Evolutionary conservation across 768 basidiomycete species (phyloP).

Genomic region (Coprinopsis strossmayeri): DNA sequence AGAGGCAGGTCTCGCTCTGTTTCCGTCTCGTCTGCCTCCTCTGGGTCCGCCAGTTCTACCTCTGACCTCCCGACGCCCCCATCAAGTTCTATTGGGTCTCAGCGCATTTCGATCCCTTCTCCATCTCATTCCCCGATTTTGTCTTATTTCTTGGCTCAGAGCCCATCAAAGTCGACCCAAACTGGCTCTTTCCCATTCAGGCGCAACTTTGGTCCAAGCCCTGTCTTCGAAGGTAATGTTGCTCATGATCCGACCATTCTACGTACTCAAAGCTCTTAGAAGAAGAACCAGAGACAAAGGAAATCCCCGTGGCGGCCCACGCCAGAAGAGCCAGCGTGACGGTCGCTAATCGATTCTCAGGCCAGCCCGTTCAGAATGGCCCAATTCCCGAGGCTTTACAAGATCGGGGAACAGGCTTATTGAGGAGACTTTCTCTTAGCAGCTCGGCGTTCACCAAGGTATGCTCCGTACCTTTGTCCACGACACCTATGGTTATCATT

Average conservation of each 20-base stretch:
- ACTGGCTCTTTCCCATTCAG: constrained; percentile 55
- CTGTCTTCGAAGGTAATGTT: constrained; percentile 56
- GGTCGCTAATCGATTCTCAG: constrained; percentile 46
- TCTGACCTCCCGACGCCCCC: constrained; percentile 47
- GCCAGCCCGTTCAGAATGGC: constrained; percentile 28
- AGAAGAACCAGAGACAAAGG: constrained; percentile 35
- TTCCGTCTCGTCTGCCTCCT: constrained; percentile 57
- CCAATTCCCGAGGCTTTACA: constrained; percentile 41
- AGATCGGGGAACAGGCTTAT: constrained; percentile 64
- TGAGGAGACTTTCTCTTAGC: constrained; percentile 72
- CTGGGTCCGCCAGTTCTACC: constrained; percentile 47
- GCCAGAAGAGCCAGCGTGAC: constrained; percentile 57
- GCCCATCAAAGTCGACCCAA: constrained; percentile 44
- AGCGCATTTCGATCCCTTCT: constrained; percentile 42
- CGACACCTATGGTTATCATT: neutral
- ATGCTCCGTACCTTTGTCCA: constrained; percentile 8
- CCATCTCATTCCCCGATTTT: constrained; percentile 66
- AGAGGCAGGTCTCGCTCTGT: constrained; percentile 49
- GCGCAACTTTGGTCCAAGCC: constrained; percentile 46
- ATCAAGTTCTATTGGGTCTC: constrained; percentile 32
- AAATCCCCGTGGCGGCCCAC: constrained; percentile 37
- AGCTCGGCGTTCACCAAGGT: constrained; percentile 51
- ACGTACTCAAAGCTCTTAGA: constrained; percentile 6
- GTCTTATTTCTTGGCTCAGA: constrained; percentile 59
- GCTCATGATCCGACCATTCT: neutral